Conservation (phyloP, 2,329 filamentous ascomycete species). For the Paracamarosporium sp. region DNA sequence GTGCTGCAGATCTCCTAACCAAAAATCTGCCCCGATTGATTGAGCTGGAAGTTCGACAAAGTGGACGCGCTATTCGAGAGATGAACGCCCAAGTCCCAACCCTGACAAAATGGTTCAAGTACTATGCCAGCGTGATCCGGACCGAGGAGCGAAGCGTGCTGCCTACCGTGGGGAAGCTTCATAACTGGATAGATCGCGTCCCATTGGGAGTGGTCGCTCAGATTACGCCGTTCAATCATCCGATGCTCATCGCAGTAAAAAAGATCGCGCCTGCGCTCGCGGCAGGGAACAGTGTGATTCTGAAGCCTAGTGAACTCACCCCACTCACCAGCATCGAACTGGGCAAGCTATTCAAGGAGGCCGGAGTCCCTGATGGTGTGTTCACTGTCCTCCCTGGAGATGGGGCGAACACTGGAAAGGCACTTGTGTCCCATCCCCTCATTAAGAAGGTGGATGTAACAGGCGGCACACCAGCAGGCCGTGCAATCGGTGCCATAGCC, state of each 20-base stretch:
- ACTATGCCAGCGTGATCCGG: conserved; percentile 72
- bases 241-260: conserved; percentile 49
- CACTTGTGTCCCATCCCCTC: conserved; percentile 42
- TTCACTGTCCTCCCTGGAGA: conserved; percentile 45
- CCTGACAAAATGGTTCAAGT: conserved; percentile 73
- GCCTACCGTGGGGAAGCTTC: conserved; percentile 65
- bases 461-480: conserved; percentile 45
- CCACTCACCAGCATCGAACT: conserved; percentile 45
- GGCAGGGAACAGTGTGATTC: conserved; percentile 43
- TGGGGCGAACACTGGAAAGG: conserved; percentile 42
- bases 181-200: conserved; percentile 51
- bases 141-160: conserved; percentile 71
- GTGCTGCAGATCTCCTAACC: conserved; percentile 62
- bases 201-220: conserved; percentile 47
- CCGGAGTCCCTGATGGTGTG: conserved; percentile 45
- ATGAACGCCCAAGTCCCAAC: conserved; percentile 73
- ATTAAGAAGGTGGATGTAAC: conserved; percentile 49
- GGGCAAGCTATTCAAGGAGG: conserved; percentile 45
- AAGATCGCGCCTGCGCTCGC: conserved; percentile 48
- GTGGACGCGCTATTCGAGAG: conserved; percentile 71
- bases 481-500: conserved; percentile 45
- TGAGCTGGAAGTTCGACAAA: conserved; percentile 69
- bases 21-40: conserved; percentile 64
- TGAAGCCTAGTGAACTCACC: conserved; percentile 49
- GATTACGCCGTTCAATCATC: conserved; percentile 50